A percentile compares a stretch with the other conserved stretches of the same genome.
These are phyloP conservation scores for Biscogniauxia marginata DNA, from an alignment of 2,329 filamentous ascomycete genomes.

Conservation along the genomic window DNA sequence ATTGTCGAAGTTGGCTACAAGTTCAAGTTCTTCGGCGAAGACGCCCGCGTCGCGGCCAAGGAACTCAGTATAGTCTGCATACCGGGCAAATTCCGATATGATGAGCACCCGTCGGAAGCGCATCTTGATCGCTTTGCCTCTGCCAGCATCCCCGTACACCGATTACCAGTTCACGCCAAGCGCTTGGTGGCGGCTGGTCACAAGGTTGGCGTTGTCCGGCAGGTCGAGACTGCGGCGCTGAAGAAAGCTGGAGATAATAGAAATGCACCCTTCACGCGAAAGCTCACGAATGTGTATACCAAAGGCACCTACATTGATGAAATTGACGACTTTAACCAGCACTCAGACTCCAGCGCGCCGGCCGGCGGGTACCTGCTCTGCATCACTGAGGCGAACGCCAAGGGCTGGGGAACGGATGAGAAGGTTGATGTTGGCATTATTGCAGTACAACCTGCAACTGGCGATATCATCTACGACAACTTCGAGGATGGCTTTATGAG, in stretches of 20 bases:
- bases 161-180: constrained; percentile 90
- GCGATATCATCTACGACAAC: constrained; percentile 91
- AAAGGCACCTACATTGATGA: constrained; percentile 98
- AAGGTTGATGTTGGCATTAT: constrained; percentile 89
- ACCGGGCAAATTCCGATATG: constrained; percentile 89
- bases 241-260: constrained; percentile 95
- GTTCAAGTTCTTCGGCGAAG: constrained; percentile 94
- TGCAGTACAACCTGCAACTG: constrained; percentile 92
- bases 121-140: constrained; percentile 87
- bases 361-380: constrained; percentile 88
- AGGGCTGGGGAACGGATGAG: constrained; percentile 81
- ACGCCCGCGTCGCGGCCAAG: constrained; percentile 84
- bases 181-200: constrained; percentile 87
- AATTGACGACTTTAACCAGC: constrained; percentile 70
- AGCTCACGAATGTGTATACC: constrained; percentile 94
- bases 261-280: constrained; percentile 86
- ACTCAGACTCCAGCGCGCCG: constrained; percentile 48
- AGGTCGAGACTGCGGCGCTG: constrained; percentile 90
- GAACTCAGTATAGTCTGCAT: constrained; percentile 95
- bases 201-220: constrained; percentile 93
- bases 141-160: constrained; percentile 90
- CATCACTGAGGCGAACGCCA: constrained; percentile 80
- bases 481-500: constrained; percentile 99
- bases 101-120: constrained; percentile 90
- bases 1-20: constrained; percentile 98